Percentiles rank a stretch among this genome's conserved stretches.
Conservation (phyloP, 1,284 basidiomycete genomes). For the Stereum hirsutum region DNA sequence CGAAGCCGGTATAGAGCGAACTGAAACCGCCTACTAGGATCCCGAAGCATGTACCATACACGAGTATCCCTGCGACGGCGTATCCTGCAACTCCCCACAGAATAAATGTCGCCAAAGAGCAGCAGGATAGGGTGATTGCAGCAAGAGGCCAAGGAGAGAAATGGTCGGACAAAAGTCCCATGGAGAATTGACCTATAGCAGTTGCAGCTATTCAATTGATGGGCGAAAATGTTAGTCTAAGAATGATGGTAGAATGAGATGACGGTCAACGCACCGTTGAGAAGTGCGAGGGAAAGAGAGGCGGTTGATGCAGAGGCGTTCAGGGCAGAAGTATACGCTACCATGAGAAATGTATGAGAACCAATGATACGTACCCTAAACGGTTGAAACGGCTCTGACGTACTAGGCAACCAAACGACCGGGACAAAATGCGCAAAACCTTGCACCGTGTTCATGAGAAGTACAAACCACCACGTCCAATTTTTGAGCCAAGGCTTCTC, state of each 20-base stretch:
- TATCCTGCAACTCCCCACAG: slow-evolving; percentile 19
- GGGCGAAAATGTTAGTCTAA: neutral
- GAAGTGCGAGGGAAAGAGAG: slow-evolving; percentile 10
- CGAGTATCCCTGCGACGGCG: slow-evolving; percentile 15
- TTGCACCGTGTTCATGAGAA: slow-evolving; percentile 24
- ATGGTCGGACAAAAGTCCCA: slow-evolving; percentile 28
- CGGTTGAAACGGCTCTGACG: too few relatives aligned
- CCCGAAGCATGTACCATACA: slow-evolving; percentile 17
- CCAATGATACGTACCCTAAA: too few relatives aligned
- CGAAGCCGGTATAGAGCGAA: slow-evolving; percentile 17
- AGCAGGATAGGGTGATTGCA: slow-evolving; percentile 10
- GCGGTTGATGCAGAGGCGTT: slow-evolving; percentile 4
- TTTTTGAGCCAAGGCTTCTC: slow-evolving; percentile 18
- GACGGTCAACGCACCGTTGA: slow-evolving; percentile 7
- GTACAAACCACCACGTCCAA: slow-evolving; percentile 20
- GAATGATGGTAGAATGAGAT: neutral
- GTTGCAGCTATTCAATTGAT: slow-evolving; percentile 11
- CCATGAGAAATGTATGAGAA: neutral
- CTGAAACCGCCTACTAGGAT: slow-evolving; percentile 19
- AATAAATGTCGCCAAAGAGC: slow-evolving; percentile 16
- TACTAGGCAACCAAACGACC: slow-evolving; percentile 26
- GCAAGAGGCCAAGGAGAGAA: slow-evolving; percentile 24
- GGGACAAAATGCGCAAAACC: slow-evolving; percentile 26
- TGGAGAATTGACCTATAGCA: slow-evolving; percentile 21
- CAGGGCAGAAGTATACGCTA: slow-evolving; percentile 6